Percentiles rank a stretch among this genome's conserved stretches.
phyloP scores from a whole-genome alignment of 768 basidiomycete species.

The Cystobasidium ongulense region DNA sequence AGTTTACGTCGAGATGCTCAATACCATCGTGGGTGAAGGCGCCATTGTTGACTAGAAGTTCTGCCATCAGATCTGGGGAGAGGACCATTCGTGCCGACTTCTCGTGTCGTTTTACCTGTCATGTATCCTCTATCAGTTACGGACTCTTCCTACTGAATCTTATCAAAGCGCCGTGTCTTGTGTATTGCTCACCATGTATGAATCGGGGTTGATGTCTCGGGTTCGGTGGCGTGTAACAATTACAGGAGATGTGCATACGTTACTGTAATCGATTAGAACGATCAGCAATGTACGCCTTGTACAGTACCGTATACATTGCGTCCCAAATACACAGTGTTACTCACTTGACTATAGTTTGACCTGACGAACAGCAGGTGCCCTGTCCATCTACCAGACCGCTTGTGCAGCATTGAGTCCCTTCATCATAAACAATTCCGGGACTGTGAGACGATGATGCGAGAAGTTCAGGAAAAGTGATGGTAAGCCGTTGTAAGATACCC shows the following conservation, averaged over 20 bases:
- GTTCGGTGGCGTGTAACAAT: background rate
- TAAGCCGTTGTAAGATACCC: background rate
- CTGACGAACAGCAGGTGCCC: background rate
- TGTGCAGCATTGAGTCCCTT: background rate
- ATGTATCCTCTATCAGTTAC: too few relatives aligned
- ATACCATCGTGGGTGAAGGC: background rate
- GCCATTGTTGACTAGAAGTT: conserved; percentile 2
- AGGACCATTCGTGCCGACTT: background rate
- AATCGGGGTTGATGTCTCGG: background rate
- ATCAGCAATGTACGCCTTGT: too few relatives aligned
- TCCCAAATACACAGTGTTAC: background rate
- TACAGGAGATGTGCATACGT: too few relatives aligned
- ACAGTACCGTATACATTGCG: too few relatives aligned
- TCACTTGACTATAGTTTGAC: background rate
- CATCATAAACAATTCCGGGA: background rate
- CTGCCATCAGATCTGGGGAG: background rate
- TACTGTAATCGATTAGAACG: too few relatives aligned
- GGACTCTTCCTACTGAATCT: too few relatives aligned
- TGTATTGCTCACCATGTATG: background rate
- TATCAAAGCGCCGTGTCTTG: too few relatives aligned
- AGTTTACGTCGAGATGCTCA: background rate
- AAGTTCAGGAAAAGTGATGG: background rate
- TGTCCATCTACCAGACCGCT: background rate
- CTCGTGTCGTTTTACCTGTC: background rate
- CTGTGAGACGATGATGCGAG: background rate